Base-by-base conservation (phyloP, 495 filamentous ascomycete species). In the Margaritispora aquatica region DNA sequence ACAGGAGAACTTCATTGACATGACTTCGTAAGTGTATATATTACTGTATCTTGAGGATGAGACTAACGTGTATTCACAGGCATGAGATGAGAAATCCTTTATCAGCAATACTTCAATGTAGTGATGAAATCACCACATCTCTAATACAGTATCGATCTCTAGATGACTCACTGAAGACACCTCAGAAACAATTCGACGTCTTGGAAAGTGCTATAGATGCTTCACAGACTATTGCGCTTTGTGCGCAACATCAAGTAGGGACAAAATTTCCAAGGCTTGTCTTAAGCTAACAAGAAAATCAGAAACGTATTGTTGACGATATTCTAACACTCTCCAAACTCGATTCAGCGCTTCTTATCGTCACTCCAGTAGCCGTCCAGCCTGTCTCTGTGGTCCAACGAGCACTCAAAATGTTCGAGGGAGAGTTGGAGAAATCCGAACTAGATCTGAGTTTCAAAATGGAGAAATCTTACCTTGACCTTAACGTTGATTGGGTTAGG, bases 31-130 rank as follows among this genome's bases (percentile, higher is more conserved):
- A 56, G 51, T 63, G 9, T 24, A 26, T 26, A 1, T 17, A 1
- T 24, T 1, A 20, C 17, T 31, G 11, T 13, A 27, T 20, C 1
- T 11, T 26, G 24, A 49, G 3, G n/a, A 26, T 31, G 1, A 24
- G 17, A 2, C 38, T 59, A 51, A 55, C 44, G 27, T 10, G 26
- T n/a, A 10, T n/a, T 41, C 1, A 23, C 38, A 90, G 86, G 61
- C 90, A 96, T 64, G 90, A 96, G 66, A 89, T 94, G 77, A 82
- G 89, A 9, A 96, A 94, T 61, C 90, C 90, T 1, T 75, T 94
- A 9, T 87, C 83, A 47, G 89, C 89, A 8, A 90, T 93, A 48
- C 71, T 92, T 31, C 88, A 92, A 70, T 92, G 88, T 66, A 84
- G 86, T 3, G 89, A 94, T 63, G 88, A 92, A 69, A 91, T 93